Base-by-base conservation (phyloP, 805 yeast genomes). In the Teunomyces panamensis region DNA sequence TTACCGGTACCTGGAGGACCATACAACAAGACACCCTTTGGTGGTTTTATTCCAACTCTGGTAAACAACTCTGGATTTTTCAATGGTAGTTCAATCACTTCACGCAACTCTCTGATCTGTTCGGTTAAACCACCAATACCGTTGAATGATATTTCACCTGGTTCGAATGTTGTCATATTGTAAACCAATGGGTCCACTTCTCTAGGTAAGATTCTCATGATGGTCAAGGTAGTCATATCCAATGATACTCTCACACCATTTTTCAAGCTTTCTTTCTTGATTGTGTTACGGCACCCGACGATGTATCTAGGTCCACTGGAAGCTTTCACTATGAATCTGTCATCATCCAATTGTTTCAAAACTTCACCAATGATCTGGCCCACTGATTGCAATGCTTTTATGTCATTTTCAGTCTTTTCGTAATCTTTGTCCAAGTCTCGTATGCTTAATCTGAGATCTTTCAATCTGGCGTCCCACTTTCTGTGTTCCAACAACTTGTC, bases 1-100 rank as follows among this genome's bases (percentile, higher is more conserved):
- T 92, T 92, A 63, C 99, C 98, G 0, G 99, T 94, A 60, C 99
- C 99, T 20, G 99, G 99, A 5, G 99, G 99, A 6, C 99, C 99
- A 64, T 94, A 94, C 45, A 94, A 77, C 52, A 94, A 74, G 26
- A 92, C 98, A 67, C 98, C 99, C 69, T 94, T 94, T 49, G 99
- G 99, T n/a, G 97, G 96, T 64, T 90, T 90, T 68, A 94, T 94
- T 43, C 99, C 99, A 30, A 94, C 97, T 66, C 99, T 84, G 52
- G 87, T 75, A 68, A 94, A 94, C 58, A 94, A 78, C 70, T 94
- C 99, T 2, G 99, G 99, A 67, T 94, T 94, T 69, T 94, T 94
- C 63, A 94, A 79, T 2, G 99, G 99, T 60, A 94, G 75, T 71
- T 94, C 99, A 65, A 94, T 94, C 48, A 94, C 99, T 73, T 94